These are phyloP conservation scores for Stachybotrys echinatus DNA, from an alignment of 2,329 filamentous ascomycete genomes.

Conservation along the genomic window DNA sequence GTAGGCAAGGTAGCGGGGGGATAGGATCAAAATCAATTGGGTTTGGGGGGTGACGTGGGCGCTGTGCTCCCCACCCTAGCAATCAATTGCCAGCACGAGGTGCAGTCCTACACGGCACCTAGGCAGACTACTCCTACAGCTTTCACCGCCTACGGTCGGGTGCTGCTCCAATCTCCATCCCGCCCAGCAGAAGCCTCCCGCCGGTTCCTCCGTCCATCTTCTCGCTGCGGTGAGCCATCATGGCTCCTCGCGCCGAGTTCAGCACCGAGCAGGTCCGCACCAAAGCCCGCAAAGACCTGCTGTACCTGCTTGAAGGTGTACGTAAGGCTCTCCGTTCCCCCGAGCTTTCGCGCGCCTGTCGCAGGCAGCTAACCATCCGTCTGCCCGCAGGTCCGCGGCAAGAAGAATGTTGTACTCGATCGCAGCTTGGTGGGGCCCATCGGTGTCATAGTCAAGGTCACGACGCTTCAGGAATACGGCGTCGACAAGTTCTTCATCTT, in stretches of 20 bases:
- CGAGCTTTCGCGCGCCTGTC: slow-evolving; percentile 7
- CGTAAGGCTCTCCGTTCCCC: slow-evolving; percentile 41
- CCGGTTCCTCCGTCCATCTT: slow-evolving; percentile 6
- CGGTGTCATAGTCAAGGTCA: slow-evolving; percentile 90
- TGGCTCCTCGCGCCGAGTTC: slow-evolving; percentile 68
- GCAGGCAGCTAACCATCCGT: slow-evolving; percentile 5
- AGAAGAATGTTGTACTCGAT: slow-evolving; percentile 97
- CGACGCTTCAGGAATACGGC: slow-evolving; percentile 91
- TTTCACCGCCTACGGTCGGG: slow-evolving; percentile 6
- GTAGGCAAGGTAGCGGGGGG: too few species aligned
- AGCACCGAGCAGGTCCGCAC: slow-evolving; percentile 71
- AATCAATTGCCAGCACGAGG: background rate
- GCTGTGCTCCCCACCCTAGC: background rate
- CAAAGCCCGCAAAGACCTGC: slow-evolving; percentile 80
- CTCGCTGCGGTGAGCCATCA: slow-evolving; percentile 43
- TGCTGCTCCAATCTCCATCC: slow-evolving; percentile 9
- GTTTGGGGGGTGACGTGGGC: background rate
- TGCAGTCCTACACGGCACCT: too few species aligned
- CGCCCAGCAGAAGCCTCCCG: slow-evolving; percentile 7
- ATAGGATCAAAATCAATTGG: too few species aligned
- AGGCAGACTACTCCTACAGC: too few species aligned
- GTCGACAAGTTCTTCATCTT: slow-evolving; percentile 97
- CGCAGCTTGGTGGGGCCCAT: slow-evolving; percentile 84
- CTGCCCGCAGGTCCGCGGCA: slow-evolving; percentile 77
- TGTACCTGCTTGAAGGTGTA: slow-evolving; percentile 92